Evolutionary conservation across 2,329 filamentous ascomycete genomes (phyloP).

Genomic region (Niveomyces coronatus): DNA sequence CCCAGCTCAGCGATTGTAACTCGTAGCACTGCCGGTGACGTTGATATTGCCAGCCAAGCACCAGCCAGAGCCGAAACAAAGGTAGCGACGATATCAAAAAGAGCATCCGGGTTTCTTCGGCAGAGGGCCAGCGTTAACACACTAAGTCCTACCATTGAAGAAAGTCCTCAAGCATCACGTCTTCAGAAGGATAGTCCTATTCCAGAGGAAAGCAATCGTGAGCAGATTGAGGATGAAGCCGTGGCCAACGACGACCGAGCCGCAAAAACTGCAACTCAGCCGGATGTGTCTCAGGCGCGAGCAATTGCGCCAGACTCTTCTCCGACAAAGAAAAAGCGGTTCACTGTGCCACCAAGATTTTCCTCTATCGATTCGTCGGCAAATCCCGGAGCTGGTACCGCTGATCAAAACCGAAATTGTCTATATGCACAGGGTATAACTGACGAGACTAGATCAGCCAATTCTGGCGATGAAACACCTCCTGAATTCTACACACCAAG

Average conservation of each 20-base stretch:
- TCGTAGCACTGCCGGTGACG: constrained; percentile 13
- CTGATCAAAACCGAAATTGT: not conserved
- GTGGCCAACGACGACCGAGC: not conserved
- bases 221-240: not conserved
- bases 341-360: constrained; percentile 5
- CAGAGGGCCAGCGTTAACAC: constrained; percentile 16
- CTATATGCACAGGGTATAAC: not conserved
- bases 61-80: not conserved
- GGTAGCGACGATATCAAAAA: constrained; percentile 11
- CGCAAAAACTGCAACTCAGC: not conserved
- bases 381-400: not conserved
- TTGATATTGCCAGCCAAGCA: constrained; percentile 5
- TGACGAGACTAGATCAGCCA: too few species aligned
- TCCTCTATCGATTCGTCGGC: constrained; percentile 3
- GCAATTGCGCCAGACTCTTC: not conserved
- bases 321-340: not conserved
- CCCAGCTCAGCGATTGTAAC: constrained; percentile 11
- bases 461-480: constrained; percentile 1
- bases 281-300: not conserved
- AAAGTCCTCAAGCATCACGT: constrained; percentile 11
- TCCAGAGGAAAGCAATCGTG: not conserved
- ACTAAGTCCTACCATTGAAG: constrained; percentile 24
- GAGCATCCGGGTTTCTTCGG: constrained; percentile 14
- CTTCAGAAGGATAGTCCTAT: not conserved
- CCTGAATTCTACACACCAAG: constrained; percentile 1